Base-by-base conservation (phyloP, 306 rosid genomes). In the Erythrophleum fordii region DNA sequence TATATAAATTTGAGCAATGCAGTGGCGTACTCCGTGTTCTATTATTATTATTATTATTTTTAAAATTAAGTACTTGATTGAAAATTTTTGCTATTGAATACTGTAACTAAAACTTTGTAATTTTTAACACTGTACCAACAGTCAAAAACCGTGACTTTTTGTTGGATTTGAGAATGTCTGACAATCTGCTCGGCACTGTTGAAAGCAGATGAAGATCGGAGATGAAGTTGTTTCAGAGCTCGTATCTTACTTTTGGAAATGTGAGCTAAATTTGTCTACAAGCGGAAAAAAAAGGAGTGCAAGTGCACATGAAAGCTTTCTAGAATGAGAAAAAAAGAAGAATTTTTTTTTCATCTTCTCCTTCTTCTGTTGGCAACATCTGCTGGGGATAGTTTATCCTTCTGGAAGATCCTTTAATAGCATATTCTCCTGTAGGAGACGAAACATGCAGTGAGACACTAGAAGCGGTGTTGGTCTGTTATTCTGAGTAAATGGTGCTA, bases 121-220 rank as follows among this genome's bases (percentile, higher is more conserved):
- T n/a, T n/a, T n/a, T n/a, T n/a, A n/a, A n/a, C n/a, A n/a, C n/a
- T n/a, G n/a, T n/a, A n/a, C n/a, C n/a, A n/a, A n/a, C n/a, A n/a
- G n/a, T n/a, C n/a, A 41, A 67, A 70, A 55, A 35, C 42, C 69
- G 23, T 0, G 59, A 25, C 22, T 51, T 66, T 37, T 67, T 39
- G 67, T 68, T 0, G 11, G 58, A 17, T 66, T 77, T 51, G 46
- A 53, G 13, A 46, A 66, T 77, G 81, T 77, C 44, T 77, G 52
- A 6, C 4, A 77, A 37, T 67, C n/a, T 52, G 44, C 7, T 31
- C 7, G 55, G 20, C 53, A 66, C 22, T 13, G 18, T 51, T 49
- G 66, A 35, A n/a, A 31, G 42, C 13, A 51, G 37, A 18, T 1
- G 17, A 65, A 35, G 71, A 65, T 77, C 22, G 31, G 67, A 17